phyloP scores from a whole-genome alignment of 306 rosid species.

The Hippophae rhamnoides region DNA sequence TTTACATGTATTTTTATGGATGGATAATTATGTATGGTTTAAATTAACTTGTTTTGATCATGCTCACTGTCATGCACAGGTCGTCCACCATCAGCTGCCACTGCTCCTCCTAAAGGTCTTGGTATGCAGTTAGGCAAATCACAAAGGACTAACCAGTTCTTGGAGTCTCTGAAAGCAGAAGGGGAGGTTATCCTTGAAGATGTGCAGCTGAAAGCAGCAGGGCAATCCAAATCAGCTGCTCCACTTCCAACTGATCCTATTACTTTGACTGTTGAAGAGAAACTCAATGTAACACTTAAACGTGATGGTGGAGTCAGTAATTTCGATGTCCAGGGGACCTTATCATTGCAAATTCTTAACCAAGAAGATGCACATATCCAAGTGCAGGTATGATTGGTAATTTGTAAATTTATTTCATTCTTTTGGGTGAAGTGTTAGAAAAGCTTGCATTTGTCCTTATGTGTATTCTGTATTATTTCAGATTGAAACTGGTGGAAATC shows the following conservation, averaged over 20 bases:
- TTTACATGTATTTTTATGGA: not conserved
- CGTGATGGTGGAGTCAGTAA: slow-evolving; percentile 91
- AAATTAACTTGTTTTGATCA: slow-evolving; percentile 15
- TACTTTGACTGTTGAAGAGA: slow-evolving; percentile 91
- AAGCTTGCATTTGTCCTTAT: too few relatives aligned
- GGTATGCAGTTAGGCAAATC: slow-evolving; percentile 91
- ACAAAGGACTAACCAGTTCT: slow-evolving; percentile 75
- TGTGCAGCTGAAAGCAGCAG: slow-evolving; percentile 58
- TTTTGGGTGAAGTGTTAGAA: too few relatives aligned
- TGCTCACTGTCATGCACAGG: slow-evolving; percentile 31
- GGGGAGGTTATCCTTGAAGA: slow-evolving; percentile 94
- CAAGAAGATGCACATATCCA: slow-evolving; percentile 76
- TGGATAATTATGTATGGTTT: not conserved
- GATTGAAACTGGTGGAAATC: slow-evolving; percentile 84
- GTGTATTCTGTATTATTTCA: slow-evolving; percentile 12
- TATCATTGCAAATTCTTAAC: slow-evolving; percentile 86
- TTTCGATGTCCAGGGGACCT: slow-evolving; percentile 89
- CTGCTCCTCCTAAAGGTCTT: slow-evolving; percentile 87
- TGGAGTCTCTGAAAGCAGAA: slow-evolving; percentile 92
- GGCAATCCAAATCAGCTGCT: slow-evolving; percentile 59
- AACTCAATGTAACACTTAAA: slow-evolving; percentile 73
- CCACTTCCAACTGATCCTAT: slow-evolving; percentile 79
- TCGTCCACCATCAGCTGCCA: slow-evolving; percentile 69
- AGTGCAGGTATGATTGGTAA: slow-evolving; percentile 54
- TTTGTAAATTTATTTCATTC: too few relatives aligned